A percentile compares a stretch with the other conserved stretches of the same genome.
phyloP scores from a whole-genome alignment of 2,329 filamentous ascomycete genomes.

The Neurospora sp. region DNA sequence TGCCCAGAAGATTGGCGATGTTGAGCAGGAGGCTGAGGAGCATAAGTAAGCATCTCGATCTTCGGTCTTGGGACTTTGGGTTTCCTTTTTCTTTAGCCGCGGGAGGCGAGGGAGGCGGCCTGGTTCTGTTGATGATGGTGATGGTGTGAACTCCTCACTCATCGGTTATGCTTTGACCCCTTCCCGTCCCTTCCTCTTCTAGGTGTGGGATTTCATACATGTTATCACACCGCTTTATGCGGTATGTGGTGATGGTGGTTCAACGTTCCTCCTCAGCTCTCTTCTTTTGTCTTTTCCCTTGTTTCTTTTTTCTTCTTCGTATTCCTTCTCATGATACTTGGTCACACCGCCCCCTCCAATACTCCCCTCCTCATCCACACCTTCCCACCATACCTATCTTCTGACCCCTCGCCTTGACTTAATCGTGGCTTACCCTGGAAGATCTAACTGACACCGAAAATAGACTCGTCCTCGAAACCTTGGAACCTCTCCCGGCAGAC shows the following conservation, averaged over 20 bases:
- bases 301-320: background rate
- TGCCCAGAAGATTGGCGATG: constrained; percentile 92
- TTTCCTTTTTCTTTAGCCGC: background rate
- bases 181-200: background rate
- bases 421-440: background rate
- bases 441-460: constrained; percentile 3
- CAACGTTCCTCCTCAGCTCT: too few species aligned
- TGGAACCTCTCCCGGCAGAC: constrained; percentile 70
- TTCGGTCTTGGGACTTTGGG: background rate
- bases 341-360: background rate
- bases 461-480: constrained; percentile 88
- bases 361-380: background rate
- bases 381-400: background rate
- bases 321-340: background rate
- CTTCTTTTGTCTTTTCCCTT: too few species aligned
- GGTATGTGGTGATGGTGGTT: too few species aligned
- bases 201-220: background rate
- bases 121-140: too few species aligned
- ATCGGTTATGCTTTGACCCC: background rate
- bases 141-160: background rate
- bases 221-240: background rate
- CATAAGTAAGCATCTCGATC: constrained; percentile 66
- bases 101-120: background rate
- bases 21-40: constrained; percentile 94
- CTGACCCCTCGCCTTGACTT: too few species aligned